These are phyloP conservation scores for Hanseniaspora hatyaiensis DNA, from an alignment of 805 yeast genomes.

Conservation along the genomic window DNA sequence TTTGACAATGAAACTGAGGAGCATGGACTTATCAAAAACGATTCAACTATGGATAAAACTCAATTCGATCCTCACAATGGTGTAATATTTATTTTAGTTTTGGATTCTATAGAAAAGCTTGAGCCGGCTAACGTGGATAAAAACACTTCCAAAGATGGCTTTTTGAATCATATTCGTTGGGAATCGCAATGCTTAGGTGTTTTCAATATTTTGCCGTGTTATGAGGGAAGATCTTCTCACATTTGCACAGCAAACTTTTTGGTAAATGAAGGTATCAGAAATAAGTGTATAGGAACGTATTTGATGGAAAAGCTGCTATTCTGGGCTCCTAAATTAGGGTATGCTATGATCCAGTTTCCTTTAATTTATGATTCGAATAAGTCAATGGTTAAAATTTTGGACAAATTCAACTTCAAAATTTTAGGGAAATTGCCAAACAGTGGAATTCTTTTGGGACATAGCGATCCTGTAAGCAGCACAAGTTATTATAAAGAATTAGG, in stretches of 20 bases:
- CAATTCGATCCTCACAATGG: constrained; percentile 33
- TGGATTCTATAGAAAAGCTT: constrained; percentile 59
- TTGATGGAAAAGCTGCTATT: constrained; percentile 71
- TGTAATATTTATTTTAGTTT: constrained; percentile 39
- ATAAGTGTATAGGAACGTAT: constrained; percentile 81
- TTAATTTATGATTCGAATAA: constrained; percentile 80
- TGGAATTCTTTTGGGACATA: constrained; percentile 75
- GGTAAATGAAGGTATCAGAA: constrained; percentile 86
- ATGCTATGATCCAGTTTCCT: constrained; percentile 71
- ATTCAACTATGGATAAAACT: constrained; percentile 4
- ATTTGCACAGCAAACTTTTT: constrained; percentile 82
- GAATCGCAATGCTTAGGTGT: constrained; percentile 86
- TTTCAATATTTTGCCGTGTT: constrained; percentile 73
- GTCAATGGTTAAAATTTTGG: constrained; percentile 70
- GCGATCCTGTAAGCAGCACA: constrained; percentile 73
- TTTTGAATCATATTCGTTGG: constrained; percentile 51
- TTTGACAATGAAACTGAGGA: no score
- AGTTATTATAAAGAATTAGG: constrained; percentile 68
- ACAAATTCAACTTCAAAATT: constrained; percentile 59
- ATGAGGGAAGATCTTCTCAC: constrained; percentile 86
- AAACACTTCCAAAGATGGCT: constrained; percentile 22
- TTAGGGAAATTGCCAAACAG: constrained; percentile 78
- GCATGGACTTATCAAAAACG: no score
- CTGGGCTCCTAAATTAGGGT: constrained; percentile 87
- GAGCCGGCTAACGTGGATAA: constrained; percentile 27